Conservation (phyloP, 257 asterid genomes). For the Solanum boliviense region DNA sequence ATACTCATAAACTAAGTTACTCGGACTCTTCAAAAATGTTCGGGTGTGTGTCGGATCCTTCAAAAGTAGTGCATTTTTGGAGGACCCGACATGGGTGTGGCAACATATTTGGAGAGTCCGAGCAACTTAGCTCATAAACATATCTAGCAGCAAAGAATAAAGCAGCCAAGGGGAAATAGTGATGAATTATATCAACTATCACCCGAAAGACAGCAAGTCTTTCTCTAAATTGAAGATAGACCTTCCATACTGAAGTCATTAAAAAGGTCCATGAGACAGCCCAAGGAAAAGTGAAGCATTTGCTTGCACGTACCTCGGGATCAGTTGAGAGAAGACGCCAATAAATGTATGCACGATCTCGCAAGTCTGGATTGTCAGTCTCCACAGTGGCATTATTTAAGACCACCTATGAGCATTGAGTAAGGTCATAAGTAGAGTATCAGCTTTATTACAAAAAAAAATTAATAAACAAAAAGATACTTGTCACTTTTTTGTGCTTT, state of each 20-base stretch:
- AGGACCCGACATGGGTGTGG: background rate
- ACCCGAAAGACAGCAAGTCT: background rate
- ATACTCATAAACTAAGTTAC: background rate
- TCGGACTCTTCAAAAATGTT: background rate
- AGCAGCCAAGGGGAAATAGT: background rate
- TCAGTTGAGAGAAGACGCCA: slow-evolving; percentile 99
- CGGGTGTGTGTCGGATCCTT: background rate
- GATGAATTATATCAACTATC: background rate
- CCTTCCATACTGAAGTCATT: background rate
- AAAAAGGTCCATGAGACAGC: background rate
- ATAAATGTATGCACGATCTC: slow-evolving; percentile 98
- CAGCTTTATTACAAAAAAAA: background rate
- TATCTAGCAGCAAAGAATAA: background rate
- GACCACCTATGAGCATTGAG: slow-evolving; percentile 58
- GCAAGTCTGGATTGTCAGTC: slow-evolving; percentile 96
- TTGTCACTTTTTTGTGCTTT: background rate
- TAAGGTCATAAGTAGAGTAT: background rate
- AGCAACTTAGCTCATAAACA: background rate
- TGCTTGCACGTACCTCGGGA: slow-evolving; percentile 69
- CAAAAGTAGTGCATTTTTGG: background rate
- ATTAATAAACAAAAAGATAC: background rate
- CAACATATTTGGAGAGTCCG: background rate
- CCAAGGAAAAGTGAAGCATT: background rate
- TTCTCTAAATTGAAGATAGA: background rate
- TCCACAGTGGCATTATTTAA: slow-evolving; percentile 97